A percentile compares a stretch with the other conserved stretches of the same genome.
phyloP scores from a whole-genome alignment of 139 green algal genomes.

The Chlorella sp. region DNA sequence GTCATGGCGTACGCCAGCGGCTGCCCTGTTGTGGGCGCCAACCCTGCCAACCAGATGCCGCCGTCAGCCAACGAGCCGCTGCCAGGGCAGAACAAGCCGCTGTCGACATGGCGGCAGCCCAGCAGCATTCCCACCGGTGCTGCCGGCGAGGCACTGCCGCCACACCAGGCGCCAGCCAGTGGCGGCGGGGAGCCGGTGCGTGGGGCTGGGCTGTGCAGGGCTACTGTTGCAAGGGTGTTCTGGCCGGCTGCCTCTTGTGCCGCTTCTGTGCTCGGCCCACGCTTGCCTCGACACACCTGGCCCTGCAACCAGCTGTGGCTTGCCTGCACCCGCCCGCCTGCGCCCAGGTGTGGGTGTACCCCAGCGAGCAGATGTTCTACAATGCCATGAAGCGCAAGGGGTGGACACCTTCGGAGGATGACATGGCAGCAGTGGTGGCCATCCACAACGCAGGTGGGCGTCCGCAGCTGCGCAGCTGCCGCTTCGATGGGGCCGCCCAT shows the following conservation, averaged over 20 bases:
- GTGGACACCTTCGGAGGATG: slow-evolving; percentile 77
- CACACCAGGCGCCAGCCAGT: not conserved
- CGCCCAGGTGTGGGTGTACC: slow-evolving; percentile 82
- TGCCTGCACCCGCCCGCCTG: too few relatives aligned
- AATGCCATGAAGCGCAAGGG: slow-evolving; percentile 95
- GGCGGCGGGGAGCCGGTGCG: not conserved
- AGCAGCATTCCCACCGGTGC: slow-evolving; percentile 48
- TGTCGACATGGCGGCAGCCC: slow-evolving; percentile 40
- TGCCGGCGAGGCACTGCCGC: not conserved
- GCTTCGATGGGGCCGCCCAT: too few relatives aligned
- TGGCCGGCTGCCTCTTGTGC: too few relatives aligned
- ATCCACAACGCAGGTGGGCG: slow-evolving; percentile 87
- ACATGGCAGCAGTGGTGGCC: slow-evolving; percentile 90
- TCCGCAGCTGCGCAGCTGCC: too few relatives aligned
- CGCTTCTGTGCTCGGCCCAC: too few relatives aligned
- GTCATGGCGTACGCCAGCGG: slow-evolving; percentile 15
- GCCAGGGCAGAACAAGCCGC: slow-evolving; percentile 46
- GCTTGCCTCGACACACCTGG: too few relatives aligned
- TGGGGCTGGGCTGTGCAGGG: too few relatives aligned
- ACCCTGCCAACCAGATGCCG: slow-evolving; percentile 47
- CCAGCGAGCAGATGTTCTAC: slow-evolving; percentile 93
- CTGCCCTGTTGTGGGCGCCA: slow-evolving; percentile 51
- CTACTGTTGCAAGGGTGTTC: too few relatives aligned
- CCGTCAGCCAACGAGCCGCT: slow-evolving; percentile 40
- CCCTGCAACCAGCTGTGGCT: too few relatives aligned